Base-by-base conservation (phyloP, 2,329 filamentous ascomycete genomes). In the Hortaea werneckii region DNA sequence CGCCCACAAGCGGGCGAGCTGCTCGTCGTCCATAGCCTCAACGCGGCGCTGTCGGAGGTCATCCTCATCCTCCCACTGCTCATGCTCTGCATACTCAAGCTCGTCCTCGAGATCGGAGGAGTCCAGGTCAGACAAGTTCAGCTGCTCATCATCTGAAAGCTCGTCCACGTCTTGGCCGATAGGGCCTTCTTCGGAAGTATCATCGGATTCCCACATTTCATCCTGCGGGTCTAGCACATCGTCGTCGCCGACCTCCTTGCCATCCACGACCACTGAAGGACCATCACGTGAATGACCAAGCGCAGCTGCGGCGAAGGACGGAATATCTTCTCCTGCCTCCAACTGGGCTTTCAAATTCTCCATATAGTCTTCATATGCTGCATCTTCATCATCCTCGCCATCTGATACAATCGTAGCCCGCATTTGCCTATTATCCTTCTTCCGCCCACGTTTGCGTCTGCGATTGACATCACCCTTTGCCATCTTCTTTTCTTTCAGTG, bases 281-380 rank as follows among this genome's bases (percentile, higher is more conserved):
- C 58, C 50, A 39, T 48, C 39, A 39, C 54, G 10, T n/a, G 48
- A 46, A 27, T 50, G 35, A 44, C 47, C 40, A 34, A 43, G 28
- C 2, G 43, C 29, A 10, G 27, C 41, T 2, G 45, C 37, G 26
- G 45, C 46, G 12, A 50, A 38, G 9, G 38, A 35, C 4, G 45
- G 49, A n/a, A 51, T 11, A 27, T 46, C 51, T 26, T 55, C 56
- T 41, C 52, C 51, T 27, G 51, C 56, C 5, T 62, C 54, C 26
- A 58, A 42, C 45, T 59, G 54, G 12, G 56, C 71, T 12, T 65
- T 65, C 56, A 85, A 72, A 50, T 87, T 86, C 38, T 77, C 74
- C 57, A 87, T 81, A 55, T 88, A 88, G 57, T 89, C 85, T 1
- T 77, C 53, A 37, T 60, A 58, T n/a, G 75, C 54, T 81, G 66